phyloP scores from a whole-genome alignment of 768 basidiomycete species.

The Postia placenta region DNA sequence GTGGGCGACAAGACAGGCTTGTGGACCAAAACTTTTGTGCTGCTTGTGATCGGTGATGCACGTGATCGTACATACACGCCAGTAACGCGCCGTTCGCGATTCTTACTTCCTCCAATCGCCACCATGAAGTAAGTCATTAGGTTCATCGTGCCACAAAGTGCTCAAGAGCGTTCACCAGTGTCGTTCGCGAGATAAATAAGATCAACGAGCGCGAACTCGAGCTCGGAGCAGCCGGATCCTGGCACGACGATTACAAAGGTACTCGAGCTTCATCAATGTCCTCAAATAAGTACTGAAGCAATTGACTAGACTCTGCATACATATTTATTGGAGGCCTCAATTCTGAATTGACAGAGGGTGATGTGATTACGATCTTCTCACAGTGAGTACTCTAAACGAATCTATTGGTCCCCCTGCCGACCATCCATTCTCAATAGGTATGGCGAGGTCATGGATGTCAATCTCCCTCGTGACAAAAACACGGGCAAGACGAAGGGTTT shows the following conservation, averaged over 20 bases:
- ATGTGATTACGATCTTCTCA: conserved; percentile 95
- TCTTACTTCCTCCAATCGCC: not conserved
- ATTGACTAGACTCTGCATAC: conserved; percentile 78
- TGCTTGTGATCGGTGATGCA: not conserved
- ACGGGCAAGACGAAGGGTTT: conserved; percentile 91
- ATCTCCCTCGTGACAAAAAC: conserved; percentile 89
- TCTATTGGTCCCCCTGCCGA: not conserved
- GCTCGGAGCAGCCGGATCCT: conserved; percentile 67
- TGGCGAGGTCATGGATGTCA: conserved; percentile 94
- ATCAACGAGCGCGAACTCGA: conserved; percentile 91
- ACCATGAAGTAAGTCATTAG: conserved; percentile 70
- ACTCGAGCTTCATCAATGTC: conserved; percentile 9
- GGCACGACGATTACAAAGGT: conserved; percentile 97
- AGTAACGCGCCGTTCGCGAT: not conserved
- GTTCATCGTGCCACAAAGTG: too few species aligned
- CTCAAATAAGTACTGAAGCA: not conserved
- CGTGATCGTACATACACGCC: not conserved
- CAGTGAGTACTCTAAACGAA: conserved; percentile 57
- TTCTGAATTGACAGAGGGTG: conserved; percentile 90
- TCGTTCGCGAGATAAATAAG: conserved; percentile 87
- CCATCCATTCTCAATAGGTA: conserved; percentile 47
- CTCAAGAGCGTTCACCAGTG: too few species aligned
- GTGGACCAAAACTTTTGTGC: not conserved
- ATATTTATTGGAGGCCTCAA: conserved; percentile 88
- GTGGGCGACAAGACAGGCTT: not conserved